Percentiles rank a stretch among this genome's conserved stretches.
Conservation (phyloP, 2,329 filamentous ascomycete species). For the Pseudogymnoascus sp. region DNA sequence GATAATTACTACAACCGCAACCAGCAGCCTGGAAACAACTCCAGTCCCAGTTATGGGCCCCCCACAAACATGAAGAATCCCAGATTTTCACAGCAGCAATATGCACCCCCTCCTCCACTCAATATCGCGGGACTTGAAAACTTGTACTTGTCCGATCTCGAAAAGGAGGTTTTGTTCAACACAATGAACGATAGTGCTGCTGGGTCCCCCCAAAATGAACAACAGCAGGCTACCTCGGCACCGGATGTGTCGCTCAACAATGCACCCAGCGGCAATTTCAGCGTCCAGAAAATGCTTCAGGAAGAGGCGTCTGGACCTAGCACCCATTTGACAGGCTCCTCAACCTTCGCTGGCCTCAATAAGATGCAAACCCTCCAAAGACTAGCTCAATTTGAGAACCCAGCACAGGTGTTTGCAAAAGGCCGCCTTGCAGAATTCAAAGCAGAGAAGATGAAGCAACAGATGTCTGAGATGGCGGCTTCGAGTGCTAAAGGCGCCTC, state of each 20-base stretch:
- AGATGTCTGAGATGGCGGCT: not conserved
- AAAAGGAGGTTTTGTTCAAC: constrained; percentile 14
- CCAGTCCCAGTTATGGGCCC: not conserved
- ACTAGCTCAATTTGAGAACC: constrained; percentile 28
- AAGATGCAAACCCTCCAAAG: constrained; percentile 31
- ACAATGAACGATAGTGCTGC: not conserved
- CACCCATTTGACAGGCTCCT: not conserved
- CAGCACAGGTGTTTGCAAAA: constrained; percentile 23
- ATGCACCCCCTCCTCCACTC: constrained; percentile 19
- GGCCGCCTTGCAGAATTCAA: constrained; percentile 26
- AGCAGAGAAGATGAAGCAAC: constrained; percentile 8
- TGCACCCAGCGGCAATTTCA: not conserved
- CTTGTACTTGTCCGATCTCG: not conserved
- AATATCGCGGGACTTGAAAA: not conserved
- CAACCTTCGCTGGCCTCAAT: constrained; percentile 22
- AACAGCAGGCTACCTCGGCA: not conserved
- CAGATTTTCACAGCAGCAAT: not conserved
- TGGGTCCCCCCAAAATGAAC: not conserved
- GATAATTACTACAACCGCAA: constrained; percentile 7
- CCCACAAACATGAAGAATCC: not conserved
- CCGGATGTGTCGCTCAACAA: not conserved
- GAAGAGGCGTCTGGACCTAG: not conserved
- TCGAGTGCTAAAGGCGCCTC: not conserved
- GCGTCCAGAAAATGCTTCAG: constrained; percentile 2
- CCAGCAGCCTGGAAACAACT: constrained; percentile 6